Conservation (phyloP, 139 green algal genomes). For the Gonium pectorale region DNA sequence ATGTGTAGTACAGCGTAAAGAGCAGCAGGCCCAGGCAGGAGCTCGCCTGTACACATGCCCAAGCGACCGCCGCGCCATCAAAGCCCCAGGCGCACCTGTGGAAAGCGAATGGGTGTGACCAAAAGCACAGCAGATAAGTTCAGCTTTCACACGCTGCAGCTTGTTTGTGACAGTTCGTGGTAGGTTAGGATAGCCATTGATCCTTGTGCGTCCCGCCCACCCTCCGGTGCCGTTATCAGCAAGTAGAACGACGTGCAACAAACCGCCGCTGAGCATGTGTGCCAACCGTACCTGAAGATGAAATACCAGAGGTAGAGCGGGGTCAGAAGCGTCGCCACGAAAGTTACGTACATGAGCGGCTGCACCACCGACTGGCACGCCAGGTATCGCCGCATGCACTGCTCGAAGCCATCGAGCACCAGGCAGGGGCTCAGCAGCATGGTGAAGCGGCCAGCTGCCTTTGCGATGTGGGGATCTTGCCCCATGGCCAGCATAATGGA, state of each 20-base stretch:
- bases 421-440: constrained; percentile 55
- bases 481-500: constrained; percentile 60
- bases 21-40: constrained; percentile 55
- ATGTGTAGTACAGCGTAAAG: constrained; percentile 57
- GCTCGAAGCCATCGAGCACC: constrained; percentile 50
- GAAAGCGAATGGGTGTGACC: too few species aligned
- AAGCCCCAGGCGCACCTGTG: constrained; percentile 65
- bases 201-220: too few species aligned
- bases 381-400: constrained; percentile 64
- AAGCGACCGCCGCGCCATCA: constrained; percentile 64
- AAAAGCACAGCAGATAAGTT: too few species aligned
- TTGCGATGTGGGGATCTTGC: constrained; percentile 64
- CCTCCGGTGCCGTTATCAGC: too few species aligned
- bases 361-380: constrained; percentile 60
- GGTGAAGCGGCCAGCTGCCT: constrained; percentile 61
- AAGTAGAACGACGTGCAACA: too few species aligned
- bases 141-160: too few species aligned
- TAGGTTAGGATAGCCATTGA: too few species aligned
- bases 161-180: too few species aligned
- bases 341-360: constrained; percentile 69
- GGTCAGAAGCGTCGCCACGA: constrained; percentile 67
- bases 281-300: constrained; percentile 65
- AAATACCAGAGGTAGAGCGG: constrained; percentile 73
- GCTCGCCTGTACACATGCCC: constrained; percentile 61
- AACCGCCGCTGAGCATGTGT: too few species aligned